Conservation (phyloP, 176 grass and related monocot genomes). For the Pontederia paniculata region DNA sequence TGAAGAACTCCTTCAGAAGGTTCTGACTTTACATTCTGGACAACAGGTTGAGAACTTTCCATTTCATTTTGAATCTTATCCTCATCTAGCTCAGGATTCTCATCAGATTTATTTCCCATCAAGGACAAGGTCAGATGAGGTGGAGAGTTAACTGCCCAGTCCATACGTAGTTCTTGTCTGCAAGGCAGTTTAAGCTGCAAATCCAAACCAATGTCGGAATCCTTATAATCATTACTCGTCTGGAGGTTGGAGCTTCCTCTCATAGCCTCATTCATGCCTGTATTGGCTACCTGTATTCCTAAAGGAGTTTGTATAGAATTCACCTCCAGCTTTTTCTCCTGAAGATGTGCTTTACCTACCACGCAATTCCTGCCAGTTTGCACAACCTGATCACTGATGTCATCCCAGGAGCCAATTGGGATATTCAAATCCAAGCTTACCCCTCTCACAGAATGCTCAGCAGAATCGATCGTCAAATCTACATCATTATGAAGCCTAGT, state of each 20-base stretch:
- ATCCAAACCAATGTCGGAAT: not conserved
- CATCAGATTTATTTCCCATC: not conserved
- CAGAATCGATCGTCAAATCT: not conserved
- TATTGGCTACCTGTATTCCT: not conserved
- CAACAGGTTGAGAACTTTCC: not conserved
- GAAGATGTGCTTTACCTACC: not conserved
- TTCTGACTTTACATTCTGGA: not conserved
- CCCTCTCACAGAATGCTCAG: not conserved
- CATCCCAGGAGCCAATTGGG: not conserved
- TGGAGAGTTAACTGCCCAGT: not conserved
- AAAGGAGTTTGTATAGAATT: not conserved
- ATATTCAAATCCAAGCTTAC: slow-evolving; percentile 1
- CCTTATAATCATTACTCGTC: not conserved
- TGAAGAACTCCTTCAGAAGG: not conserved
- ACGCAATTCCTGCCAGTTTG: not conserved
- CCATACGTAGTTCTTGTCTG: not conserved
- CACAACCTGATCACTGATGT: not conserved
- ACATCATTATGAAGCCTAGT: not conserved
- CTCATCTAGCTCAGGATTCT: not conserved
- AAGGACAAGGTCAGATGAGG: not conserved
- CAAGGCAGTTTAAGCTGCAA: not conserved
- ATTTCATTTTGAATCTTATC: not conserved
- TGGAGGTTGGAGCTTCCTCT: too few relatives aligned
- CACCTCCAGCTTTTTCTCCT: not conserved
- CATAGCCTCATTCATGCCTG: not conserved